Evolutionary conservation across 768 basidiomycete species (phyloP), one percentile per base, ranked within the genome.

Genomic region (Royoungia palumana): DNA sequence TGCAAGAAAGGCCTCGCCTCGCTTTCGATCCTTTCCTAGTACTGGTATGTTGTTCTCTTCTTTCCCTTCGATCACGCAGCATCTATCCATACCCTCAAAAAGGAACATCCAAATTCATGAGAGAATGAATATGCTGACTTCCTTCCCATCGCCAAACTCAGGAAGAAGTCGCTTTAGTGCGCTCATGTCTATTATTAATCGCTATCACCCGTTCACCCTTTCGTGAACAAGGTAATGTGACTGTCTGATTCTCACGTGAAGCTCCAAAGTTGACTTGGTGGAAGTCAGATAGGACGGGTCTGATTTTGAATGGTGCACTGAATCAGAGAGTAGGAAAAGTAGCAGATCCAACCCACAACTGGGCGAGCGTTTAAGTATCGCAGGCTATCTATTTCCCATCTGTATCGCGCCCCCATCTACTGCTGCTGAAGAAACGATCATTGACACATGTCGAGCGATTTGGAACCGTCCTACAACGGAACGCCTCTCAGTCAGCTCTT

Each of bases 401-500:
- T 19, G 34, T 2, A n/a, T n/a, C n/a, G 6, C 12, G 32, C 32
- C 6, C 13, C 13, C 32, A 14, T 3, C 4, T 16, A 3, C 32
- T 32, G 14, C 32, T 6, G 16, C 32, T 32, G 5, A 32, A 16
- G 32, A 32, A 14, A 32, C 32, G 5, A 34, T 25, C 12, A 27
- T 11, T 6, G 14, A 32, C n/a, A n/a, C n/a, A n/a, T 53, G 53
- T 17, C 37, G n/a, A 44, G n/a, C n/a, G 11, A 41, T 2, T 16
- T 16, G 6, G 32, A 32, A 47, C 17, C 6, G 6, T 47, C 45
- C 14, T 47, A 30, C 27, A 24, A 51, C 13, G 54, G 41, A 3
- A 21, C 19, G 5, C 42, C 45, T 1, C 35, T 34, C 9, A 32
- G 27, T 21, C 41, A 44, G n/a, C 20, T 47, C 24, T 56, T 56